phyloP scores from a whole-genome alignment of 2,329 filamentous ascomycete genomes.

The Calycina marina region DNA sequence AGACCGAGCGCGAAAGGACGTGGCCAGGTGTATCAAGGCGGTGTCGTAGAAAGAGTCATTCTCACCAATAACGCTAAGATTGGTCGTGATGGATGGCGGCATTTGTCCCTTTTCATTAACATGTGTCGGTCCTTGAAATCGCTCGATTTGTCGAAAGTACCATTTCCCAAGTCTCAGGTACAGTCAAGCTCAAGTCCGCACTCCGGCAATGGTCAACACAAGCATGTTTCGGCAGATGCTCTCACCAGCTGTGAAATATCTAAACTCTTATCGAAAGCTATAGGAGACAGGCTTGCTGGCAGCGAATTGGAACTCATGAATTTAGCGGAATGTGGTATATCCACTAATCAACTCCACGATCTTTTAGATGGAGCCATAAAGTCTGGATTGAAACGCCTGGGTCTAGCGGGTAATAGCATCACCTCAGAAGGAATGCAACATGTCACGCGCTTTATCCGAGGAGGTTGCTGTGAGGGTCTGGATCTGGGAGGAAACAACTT shows the following conservation, averaged over 20 bases:
- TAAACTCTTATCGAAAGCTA: slow-evolving; percentile 55
- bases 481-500: slow-evolving; percentile 79
- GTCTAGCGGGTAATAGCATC: slow-evolving; percentile 70
- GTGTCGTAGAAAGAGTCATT: slow-evolving; percentile 73
- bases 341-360: slow-evolving; percentile 52
- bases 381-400: slow-evolving; percentile 64
- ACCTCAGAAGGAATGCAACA: slow-evolving; percentile 60
- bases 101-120: slow-evolving; percentile 80
- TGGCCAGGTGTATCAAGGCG: slow-evolving; percentile 29
- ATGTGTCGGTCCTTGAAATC: slow-evolving; percentile 76
- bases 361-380: slow-evolving; percentile 73
- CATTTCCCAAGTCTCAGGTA: slow-evolving; percentile 43
- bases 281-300: slow-evolving; percentile 64
- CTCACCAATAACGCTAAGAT: slow-evolving; percentile 83
- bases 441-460: slow-evolving; percentile 60
- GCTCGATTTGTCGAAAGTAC: slow-evolving; percentile 74
- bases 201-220: too few relatives aligned
- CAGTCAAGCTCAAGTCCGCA: slow-evolving; percentile 7
- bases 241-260: slow-evolving; percentile 29
- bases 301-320: slow-evolving; percentile 68
- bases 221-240: neutral
- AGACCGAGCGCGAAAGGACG: slow-evolving; percentile 11
- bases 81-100: slow-evolving; percentile 75
- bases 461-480: slow-evolving; percentile 69
- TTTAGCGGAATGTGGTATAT: slow-evolving; percentile 65